Base-by-base conservation (phyloP, 495 filamentous ascomycete species). In the Aspergillus wentii region DNA sequence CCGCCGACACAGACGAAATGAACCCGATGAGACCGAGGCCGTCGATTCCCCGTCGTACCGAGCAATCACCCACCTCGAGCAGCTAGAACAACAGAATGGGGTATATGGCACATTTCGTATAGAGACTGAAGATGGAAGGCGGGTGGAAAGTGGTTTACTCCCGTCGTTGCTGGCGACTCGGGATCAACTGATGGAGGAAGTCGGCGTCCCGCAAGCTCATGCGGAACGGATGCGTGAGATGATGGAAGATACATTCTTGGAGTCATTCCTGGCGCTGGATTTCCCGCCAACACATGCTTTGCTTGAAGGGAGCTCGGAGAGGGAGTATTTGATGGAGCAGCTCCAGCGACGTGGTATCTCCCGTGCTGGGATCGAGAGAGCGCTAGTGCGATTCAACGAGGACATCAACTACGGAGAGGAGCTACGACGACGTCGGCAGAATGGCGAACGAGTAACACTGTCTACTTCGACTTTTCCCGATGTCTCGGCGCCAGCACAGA, bases 221-320 rank as follows among this genome's bases (percentile, higher is more conserved):
- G 71, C 71, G 13, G 62, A 66, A 44, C 57, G 60, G 40, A 66
- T 72, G 54, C 66, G 68, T 26, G 57, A 69, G 43, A 69, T 71
- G 61, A 67, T 74, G 62, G 71, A 74, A 35, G 65, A 67, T 26
- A 64, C 64, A 1, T 71, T 74, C 41, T 46, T 74, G 17, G 64
- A 70, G 39, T 68, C 67, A 3, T 74, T 73, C 26, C 57, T 74
- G 35, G 68, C 69, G 1, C 45, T 68, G 19, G 64, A 73, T 19
- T 64, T 74, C 17, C 64, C 71, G 1, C 50, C 66, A 1, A 43
- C 49, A 1, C 68, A 73, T 39, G 50, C 39, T 1, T 38, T 73
- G 8, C 45, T 43, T 5, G 60, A 61, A 9, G 50, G 52, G 0
- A 64, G 47, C 8, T 38, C 47, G 0, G 64, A 70, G 36, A 41